These are phyloP conservation scores for Aspergillus panamensis DNA, from an alignment of 495 filamentous ascomycete species.

Conservation along the genomic window DNA sequence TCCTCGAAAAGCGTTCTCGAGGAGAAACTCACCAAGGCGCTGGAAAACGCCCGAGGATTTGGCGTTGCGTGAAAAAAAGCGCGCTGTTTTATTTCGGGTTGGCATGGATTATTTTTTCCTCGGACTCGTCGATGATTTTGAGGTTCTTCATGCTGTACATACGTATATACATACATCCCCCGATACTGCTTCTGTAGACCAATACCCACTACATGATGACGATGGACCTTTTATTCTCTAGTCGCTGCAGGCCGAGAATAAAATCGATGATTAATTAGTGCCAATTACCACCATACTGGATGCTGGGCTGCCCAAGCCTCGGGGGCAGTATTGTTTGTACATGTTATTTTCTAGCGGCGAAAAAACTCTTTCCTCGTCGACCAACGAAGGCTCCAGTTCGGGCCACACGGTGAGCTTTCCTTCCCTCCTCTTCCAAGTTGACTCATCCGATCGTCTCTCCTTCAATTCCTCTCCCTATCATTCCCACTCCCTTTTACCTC, in stretches of 20 bases:
- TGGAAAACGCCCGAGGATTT: constrained; percentile 93
- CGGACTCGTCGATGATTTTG: constrained; percentile 5
- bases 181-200: not conserved
- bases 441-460: constrained; percentile 6
- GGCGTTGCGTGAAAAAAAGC: constrained; percentile 54
- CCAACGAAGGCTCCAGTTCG: constrained; percentile 18
- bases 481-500: not conserved
- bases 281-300: not conserved
- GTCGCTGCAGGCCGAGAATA: not conserved
- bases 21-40: constrained; percentile 71
- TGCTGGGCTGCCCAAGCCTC: not conserved
- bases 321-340: not conserved
- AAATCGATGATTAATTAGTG: too few relatives aligned
- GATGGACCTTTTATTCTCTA: not conserved
- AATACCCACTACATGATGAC: not conserved
- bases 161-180: constrained; percentile 5
- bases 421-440: constrained; percentile 1
- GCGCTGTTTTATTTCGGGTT: constrained; percentile 7
- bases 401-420: constrained; percentile 11
- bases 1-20: constrained; percentile 60
- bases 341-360: constrained; percentile 8
- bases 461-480: not conserved
- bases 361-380: constrained; percentile 7
- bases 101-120: not conserved
- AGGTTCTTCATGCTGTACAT: constrained; percentile 24